These are phyloP conservation scores for Boletus pseudopeckii DNA, from an alignment of 768 basidiomycete species.

Conservation along the genomic window DNA sequence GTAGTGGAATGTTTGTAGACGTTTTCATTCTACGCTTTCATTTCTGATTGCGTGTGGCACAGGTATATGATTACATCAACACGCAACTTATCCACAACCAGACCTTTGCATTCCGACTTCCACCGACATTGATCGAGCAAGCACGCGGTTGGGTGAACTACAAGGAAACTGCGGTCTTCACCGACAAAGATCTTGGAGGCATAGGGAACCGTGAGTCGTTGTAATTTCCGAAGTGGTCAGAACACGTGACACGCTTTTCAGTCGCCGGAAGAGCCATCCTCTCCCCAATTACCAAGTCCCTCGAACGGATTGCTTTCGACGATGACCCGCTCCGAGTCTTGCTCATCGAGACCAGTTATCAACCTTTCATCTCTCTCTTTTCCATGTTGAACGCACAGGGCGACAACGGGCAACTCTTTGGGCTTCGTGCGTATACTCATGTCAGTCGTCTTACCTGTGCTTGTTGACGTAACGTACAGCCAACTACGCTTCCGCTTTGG, in stretches of 20 bases:
- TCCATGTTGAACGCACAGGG: too few relatives aligned
- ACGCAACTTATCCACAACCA: constrained; percentile 78
- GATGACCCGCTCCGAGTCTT: constrained; percentile 75
- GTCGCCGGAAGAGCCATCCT: constrained; percentile 81
- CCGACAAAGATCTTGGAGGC: constrained; percentile 53
- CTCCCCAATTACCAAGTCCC: constrained; percentile 62
- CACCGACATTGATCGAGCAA: constrained; percentile 68
- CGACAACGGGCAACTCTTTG: too few relatives aligned
- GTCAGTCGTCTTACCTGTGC: neutral
- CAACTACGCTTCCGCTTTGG: constrained; percentile 67
- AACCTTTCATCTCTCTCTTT: constrained; percentile 43
- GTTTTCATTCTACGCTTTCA: neutral
- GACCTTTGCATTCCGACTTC: constrained; percentile 74
- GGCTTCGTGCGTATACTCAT: too few relatives aligned
- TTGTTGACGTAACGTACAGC: constrained; percentile 38
- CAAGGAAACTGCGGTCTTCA: constrained; percentile 77
- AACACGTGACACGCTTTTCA: constrained; percentile 26
- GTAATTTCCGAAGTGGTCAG: neutral
- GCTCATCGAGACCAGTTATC: constrained; percentile 77
- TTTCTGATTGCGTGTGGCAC: constrained; percentile 11
- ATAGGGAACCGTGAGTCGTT: constrained; percentile 68
- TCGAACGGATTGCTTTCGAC: constrained; percentile 75
- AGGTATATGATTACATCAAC: constrained; percentile 79
- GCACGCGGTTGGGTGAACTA: constrained; percentile 70
- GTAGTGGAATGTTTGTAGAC: constrained; percentile 68